Base-by-base conservation (phyloP, 176 grass and related monocot genomes). In the Canna indica region DNA sequence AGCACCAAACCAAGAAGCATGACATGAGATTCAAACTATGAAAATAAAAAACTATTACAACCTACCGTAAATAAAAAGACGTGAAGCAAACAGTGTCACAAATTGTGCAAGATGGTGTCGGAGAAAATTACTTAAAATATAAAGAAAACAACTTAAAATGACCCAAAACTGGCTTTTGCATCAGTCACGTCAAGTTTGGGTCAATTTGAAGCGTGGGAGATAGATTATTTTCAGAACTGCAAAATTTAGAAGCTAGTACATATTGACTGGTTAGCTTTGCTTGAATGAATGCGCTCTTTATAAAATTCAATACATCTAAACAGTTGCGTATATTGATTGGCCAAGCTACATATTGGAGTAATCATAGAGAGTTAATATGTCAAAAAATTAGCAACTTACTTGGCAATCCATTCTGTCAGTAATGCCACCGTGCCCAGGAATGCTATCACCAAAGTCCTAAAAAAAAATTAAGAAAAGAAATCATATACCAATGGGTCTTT, bases 381-480 rank as follows among this genome's bases (percentile, higher is more conserved):
- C 15, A n/a, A 57, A 50, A 28, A 44, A 17, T 1, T 28, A 75
- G 28, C 38, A 57, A 87, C 86, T 94, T 84, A 99, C 90, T 78
- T 95, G 90, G 59, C 90, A 95, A 78, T 95, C 90, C 86, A 95
- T 95, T 81, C 90, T 95, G 70, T 95, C 90, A 57, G 90, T 95
- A 61, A 95, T 83, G 78, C 90, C 90, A 25, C 95, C 95, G 75
- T 99, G 95, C 50, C 90, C 95, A 82, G 95, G 90, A 78, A 99
- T 94, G 68, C 95, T 99, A 73, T 99, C 90, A 32, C 95, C 95
- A 67, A 99, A 99, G 67, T 99, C 95, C 95, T 99, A 82, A 34
- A 71, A 80, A 69, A 68, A 44, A 85, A 65, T 48, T 52, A 74
- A 15, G 73, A 61, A 61, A 25, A 53, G 64, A 69, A 72, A 62